Base-by-base conservation (phyloP, 2,329 filamentous ascomycete species). In the Cladophialophora yegresii region DNA sequence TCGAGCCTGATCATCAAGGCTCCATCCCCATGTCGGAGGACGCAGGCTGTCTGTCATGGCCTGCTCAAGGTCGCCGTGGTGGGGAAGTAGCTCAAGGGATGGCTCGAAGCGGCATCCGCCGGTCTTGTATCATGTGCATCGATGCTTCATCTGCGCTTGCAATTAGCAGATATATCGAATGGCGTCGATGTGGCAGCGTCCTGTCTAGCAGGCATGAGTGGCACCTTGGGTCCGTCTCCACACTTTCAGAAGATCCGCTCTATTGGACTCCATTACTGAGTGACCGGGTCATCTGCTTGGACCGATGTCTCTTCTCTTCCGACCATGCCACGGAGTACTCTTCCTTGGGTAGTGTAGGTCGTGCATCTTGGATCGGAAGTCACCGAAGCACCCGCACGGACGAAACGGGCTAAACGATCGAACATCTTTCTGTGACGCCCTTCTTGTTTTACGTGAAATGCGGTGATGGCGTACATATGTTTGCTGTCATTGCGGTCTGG, bases 381-480 rank as follows among this genome's bases (percentile, higher is more conserved):
- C 55, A 22, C 16, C 22, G 10, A 30, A 20, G 22, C n/a, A 4
- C n/a, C 55, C 12, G 23, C 30, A 16, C 43, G 26, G 13, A 49
- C 12, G 16, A 45, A 36, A 45, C 45, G 45, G 57, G 57, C 47
- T n/a, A 26, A 9, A 20, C 47, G 7, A 16, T n/a, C n/a, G 20
- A 23, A 30, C 40, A n/a, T 28, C 22, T 36, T 33, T 45, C 26
- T 20, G 56, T 47, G 28, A 51, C 23, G 9, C 6, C n/a, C 22
- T 43, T 33, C 10, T 16, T 30, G 47, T 59, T 40, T 59, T 50
- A 59, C 57, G 57, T 59, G 47, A 50, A 59, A 59, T 36, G 30
- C 22, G 13, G 16, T 33, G 20, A 47, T 53, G 47, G 57, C 57
- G 30, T 16, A 49, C 57, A 59, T 26, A 23, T 32, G 26, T 33